Base-by-base conservation (phyloP, 768 basidiomycete genomes). In the Stropharia rugosoannulata region DNA sequence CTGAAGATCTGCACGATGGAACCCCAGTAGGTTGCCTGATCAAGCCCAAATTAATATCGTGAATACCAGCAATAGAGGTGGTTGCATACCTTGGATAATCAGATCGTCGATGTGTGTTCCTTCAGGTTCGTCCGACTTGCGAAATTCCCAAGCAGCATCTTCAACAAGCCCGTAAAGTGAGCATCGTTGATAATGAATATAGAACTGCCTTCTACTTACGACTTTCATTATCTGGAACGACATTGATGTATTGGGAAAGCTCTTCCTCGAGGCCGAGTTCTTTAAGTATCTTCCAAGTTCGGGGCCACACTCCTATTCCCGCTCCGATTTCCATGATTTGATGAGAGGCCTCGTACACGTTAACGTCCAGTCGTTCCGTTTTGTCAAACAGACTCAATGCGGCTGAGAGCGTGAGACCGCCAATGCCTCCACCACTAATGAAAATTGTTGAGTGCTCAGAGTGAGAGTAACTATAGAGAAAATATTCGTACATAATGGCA, bases 311-410 rank as follows among this genome's bases (percentile, higher is more conserved):
- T 1, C 64, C 68, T 43, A 81, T 72, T 3, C 78, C 79, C 22
- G 77, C 78, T 9, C 79, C 79, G 37, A 77, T 64, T 44, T 75
- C 75, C 2, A 69, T 66, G 19, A 81, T 68, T 19, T 63, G 63
- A 0, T 70, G 59, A 8, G 76, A 63, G 13, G 75, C 67, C 54
- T 81, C 79, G 55, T 75, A 81, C 10, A 80, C 57, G 27, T 73
- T 69, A 7, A 80, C 66, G 0, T 73, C 67, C 4, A 70, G 57
- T 0, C 57, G 60, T 40, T 59, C 57, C n/a, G 61, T 51, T 8
- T 56, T 51, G 4, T 60, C 62, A 43, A 63, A 16, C 12, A 57
- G 51, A 9, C 49, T 47, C 35, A 66, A 49, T 2, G 62, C 60
- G 2, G 55, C 55, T n/a, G 60, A 61, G 18, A 66, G 51, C 15